Evolutionary conservation across 75 land plant genomes (phyloP).

Genomic region (Chamaecyparis obtusa): DNA sequence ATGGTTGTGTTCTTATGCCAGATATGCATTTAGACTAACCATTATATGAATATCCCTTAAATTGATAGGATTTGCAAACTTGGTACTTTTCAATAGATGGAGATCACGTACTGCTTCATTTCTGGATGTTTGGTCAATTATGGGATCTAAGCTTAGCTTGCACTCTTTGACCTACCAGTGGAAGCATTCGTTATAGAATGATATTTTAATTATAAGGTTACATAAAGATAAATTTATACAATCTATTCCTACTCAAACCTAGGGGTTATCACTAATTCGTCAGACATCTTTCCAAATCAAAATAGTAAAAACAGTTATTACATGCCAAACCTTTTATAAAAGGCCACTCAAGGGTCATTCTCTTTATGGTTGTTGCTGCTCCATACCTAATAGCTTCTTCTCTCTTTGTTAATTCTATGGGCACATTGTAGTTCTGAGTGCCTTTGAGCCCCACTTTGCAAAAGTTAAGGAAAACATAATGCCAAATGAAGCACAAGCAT

Average conservation of each 20-base stretch:
- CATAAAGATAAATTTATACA: neutral
- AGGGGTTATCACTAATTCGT: neutral
- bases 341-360: neutral
- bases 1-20: neutral
- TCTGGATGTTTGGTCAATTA: neutral
- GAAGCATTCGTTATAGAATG: neutral
- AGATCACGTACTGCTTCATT: neutral
- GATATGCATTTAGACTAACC: neutral
- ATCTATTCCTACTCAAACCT: neutral
- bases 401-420: neutral
- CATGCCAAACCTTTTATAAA: neutral
- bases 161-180: neutral
- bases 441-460: neutral
- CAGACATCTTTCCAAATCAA: neutral
- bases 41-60: neutral
- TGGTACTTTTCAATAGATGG: neutral
- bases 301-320: neutral
- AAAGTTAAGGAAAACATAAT: too few species aligned
- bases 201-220: neutral
- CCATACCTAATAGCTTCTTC: neutral
- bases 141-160: neutral
- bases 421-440: neutral
- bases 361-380: neutral
- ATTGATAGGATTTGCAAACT: neutral
- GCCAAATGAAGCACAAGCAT: neutral